phyloP scores from a whole-genome alignment of 1,284 basidiomycete species.

The Apiotrichum veenhuisii region DNA sequence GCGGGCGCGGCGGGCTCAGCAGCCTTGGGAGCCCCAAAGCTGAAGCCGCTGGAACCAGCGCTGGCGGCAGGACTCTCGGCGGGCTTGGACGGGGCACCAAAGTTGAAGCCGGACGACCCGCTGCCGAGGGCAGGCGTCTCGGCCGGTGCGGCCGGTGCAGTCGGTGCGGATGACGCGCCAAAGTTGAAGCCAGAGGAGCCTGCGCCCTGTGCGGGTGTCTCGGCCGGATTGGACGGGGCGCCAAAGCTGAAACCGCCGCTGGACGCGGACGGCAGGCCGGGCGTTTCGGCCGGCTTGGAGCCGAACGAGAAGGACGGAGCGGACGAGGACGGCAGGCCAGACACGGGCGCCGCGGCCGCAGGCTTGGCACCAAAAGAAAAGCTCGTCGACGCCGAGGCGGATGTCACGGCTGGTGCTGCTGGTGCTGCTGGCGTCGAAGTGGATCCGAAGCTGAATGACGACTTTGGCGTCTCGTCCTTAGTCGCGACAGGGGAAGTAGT shows the following conservation, averaged over 20 bases:
- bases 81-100: conserved; percentile 4
- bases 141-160: no score
- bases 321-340: not conserved
- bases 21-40: conserved; percentile 7
- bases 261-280: not conserved
- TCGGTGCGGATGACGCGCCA: not conserved
- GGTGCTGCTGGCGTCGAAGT: not conserved
- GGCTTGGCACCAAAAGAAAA: conserved; percentile 2
- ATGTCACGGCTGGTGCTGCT: not conserved
- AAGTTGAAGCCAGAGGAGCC: conserved; percentile 2
- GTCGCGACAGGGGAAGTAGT: not conserved
- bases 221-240: conserved; percentile 2
- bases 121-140: no score
- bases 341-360: not conserved
- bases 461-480: not conserved
- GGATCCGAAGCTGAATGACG: not conserved
- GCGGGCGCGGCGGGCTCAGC: not conserved
- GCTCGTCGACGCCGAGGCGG: no score
- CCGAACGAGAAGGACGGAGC: conserved; percentile 7
- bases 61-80: not conserved
- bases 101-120: conserved; percentile 1
- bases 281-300: not conserved
- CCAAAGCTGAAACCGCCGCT: not conserved
- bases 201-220: not conserved
- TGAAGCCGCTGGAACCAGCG: not conserved